phyloP scores from a whole-genome alignment of 768 basidiomycete species.

The Leccinum boreale region DNA sequence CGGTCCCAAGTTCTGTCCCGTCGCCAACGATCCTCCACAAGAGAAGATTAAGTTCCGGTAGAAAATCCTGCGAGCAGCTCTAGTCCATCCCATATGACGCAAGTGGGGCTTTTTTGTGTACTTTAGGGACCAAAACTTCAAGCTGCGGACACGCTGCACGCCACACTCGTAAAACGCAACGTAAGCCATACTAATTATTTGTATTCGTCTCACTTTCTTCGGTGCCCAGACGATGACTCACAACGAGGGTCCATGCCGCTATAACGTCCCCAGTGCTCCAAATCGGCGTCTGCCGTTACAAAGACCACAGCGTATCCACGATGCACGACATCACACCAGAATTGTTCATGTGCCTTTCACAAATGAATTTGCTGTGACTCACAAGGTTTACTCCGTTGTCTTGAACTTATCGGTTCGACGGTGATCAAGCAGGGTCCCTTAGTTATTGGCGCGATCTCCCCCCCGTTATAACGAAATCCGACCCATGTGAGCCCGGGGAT shows the following conservation, averaged over 20 bases:
- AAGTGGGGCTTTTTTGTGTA: neutral
- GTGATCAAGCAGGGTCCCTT: neutral
- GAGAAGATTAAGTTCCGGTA: neutral
- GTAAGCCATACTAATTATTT: neutral
- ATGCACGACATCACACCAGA: neutral
- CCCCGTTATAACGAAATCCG: conserved; percentile 2
- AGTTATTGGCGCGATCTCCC: conserved; percentile 7
- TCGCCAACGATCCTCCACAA: neutral
- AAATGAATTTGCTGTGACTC: neutral
- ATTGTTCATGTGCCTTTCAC: neutral
- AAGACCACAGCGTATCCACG: neutral
- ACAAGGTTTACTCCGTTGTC: neutral
- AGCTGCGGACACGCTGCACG: neutral
- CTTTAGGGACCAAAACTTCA: neutral
- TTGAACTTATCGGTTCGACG: neutral
- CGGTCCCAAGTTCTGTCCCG: neutral
- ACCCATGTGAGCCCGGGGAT: no score
- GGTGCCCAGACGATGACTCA: neutral
- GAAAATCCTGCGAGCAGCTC: neutral
- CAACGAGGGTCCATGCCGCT: neutral
- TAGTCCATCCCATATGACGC: neutral
- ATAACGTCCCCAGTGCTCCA: no score
- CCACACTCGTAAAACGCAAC: neutral
- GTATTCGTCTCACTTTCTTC: neutral
- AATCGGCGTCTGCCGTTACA: neutral